These are phyloP conservation scores for Lasiodiplodia sp. DNA, from an alignment of 2,329 filamentous ascomycete genomes.

Conservation along the genomic window DNA sequence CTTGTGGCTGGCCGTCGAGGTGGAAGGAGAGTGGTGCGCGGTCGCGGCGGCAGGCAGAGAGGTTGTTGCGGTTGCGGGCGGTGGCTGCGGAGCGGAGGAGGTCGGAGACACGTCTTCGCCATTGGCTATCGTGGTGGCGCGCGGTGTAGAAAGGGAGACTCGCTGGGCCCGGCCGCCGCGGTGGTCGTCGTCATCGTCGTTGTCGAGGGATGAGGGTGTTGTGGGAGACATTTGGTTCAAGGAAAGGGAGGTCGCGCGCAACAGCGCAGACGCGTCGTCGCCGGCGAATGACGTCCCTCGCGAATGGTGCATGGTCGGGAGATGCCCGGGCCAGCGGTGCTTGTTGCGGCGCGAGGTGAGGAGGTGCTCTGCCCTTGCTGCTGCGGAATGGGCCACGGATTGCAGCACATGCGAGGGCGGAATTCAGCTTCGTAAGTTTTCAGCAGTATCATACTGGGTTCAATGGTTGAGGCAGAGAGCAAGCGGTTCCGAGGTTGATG, in stretches of 20 bases:
- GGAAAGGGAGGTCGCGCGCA: neutral
- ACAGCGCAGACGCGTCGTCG: neutral
- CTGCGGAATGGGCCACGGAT: too few species aligned
- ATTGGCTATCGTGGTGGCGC: neutral
- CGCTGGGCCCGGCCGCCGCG: neutral
- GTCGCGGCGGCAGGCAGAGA: neutral
- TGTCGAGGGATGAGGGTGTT: neutral
- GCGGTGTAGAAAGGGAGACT: neutral
- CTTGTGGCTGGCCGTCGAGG: neutral
- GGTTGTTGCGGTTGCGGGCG: neutral
- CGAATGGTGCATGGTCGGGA: neutral
- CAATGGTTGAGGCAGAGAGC: neutral
- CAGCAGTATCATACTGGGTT: neutral
- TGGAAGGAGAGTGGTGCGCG: too few species aligned
- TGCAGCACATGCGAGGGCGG: neutral
- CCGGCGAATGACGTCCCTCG: neutral
- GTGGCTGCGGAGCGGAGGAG: neutral
- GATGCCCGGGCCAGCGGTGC: neutral
- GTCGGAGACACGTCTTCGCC: slow-evolving; percentile 3
- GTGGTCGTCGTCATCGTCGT: neutral
- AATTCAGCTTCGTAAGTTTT: neutral
- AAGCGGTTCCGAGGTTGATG: neutral
- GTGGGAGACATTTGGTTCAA: slow-evolving; percentile 2
- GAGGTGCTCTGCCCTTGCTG: neutral
- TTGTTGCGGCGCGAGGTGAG: neutral